phyloP scores from a whole-genome alignment of 495 filamentous ascomycete species.

The Hyaloscypha hepaticicola region DNA sequence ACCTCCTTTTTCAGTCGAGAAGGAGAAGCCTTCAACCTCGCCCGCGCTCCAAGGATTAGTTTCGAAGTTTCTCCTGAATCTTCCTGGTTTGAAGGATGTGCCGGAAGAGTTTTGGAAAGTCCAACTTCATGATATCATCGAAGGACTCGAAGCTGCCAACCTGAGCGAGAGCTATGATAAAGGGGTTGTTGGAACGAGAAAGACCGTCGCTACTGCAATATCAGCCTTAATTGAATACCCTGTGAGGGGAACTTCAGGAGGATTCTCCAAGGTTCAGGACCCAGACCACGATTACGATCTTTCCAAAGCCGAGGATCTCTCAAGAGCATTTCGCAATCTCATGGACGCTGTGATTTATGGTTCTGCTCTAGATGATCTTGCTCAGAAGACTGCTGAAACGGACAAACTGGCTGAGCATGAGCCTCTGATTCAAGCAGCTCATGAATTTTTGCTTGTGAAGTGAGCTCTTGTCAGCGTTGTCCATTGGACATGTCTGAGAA shows the following conservation, averaged over 20 bases:
- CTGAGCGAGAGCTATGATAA: conserved; percentile 71
- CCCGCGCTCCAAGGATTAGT: conserved; percentile 60
- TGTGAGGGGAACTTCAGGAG: conserved; percentile 54
- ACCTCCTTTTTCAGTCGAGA: conserved; percentile 48
- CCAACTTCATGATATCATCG: conserved; percentile 45
- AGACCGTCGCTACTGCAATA: conserved; percentile 62
- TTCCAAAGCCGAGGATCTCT: conserved; percentile 51
- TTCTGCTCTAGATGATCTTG: conserved; percentile 55
- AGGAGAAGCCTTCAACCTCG: conserved; percentile 40
- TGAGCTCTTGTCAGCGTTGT: conserved; percentile 28
- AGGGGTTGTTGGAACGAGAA: conserved; percentile 59
- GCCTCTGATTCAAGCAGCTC: conserved; percentile 50
- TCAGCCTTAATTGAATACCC: conserved; percentile 60
- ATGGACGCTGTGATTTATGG: conserved; percentile 59
- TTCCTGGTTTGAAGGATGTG: conserved; percentile 58
- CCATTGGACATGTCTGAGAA: background rate
- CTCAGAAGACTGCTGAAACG: conserved; percentile 51
- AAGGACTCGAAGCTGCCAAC: conserved; percentile 54
- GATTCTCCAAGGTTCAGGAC: conserved; percentile 39
- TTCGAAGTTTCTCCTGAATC: conserved; percentile 51
- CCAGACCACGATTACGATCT: conserved; percentile 48
- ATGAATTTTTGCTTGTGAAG: conserved; percentile 58
- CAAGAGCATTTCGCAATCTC: conserved; percentile 55
- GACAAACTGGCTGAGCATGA: conserved; percentile 56
- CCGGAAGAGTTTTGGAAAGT: conserved; percentile 56